phyloP scores from a whole-genome alignment of 1,284 basidiomycete genomes.

The Pseudozyma thailandica region DNA sequence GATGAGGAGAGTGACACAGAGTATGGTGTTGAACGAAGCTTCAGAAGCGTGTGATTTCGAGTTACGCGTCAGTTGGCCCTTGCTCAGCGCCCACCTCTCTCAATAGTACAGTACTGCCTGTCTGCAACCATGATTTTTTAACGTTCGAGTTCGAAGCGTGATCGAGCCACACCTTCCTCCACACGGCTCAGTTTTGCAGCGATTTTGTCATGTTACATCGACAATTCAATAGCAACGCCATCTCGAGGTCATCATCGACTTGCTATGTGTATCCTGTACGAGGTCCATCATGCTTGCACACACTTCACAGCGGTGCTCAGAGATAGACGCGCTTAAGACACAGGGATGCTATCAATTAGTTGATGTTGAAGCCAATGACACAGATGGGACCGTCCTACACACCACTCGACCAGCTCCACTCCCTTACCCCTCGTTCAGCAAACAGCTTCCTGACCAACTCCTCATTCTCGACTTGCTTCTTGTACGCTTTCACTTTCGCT shows the following conservation, averaged over 20 bases:
- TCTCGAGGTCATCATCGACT: neutral
- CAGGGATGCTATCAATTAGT: no score
- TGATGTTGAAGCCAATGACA: no score
- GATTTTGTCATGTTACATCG: slow-evolving; percentile 4
- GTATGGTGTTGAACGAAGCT: neutral
- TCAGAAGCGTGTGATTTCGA: slow-evolving; percentile 1
- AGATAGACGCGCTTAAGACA: neutral
- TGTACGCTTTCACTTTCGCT: slow-evolving; percentile 16
- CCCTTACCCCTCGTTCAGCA: slow-evolving; percentile 24
- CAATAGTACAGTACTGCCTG: slow-evolving; percentile 12
- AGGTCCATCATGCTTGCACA: no score
- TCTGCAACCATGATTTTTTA: slow-evolving; percentile 17
- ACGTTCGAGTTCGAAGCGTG: slow-evolving; percentile 9
- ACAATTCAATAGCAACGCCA: neutral
- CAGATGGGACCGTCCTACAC: no score
- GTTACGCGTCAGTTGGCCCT: slow-evolving; percentile 38
- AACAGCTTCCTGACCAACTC: slow-evolving; percentile 25
- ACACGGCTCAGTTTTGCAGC: slow-evolving; percentile 10
- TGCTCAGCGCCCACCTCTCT: slow-evolving; percentile 4
- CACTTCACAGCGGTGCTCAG: no score
- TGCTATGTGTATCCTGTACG: no score
- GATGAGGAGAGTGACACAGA: slow-evolving; percentile 1
- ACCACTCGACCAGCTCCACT: slow-evolving; percentile 53
- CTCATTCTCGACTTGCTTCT: slow-evolving; percentile 29
- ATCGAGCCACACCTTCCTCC: slow-evolving; percentile 33